Base-by-base conservation (phyloP, 257 asterid genomes). In the Jasminum sambac region DNA sequence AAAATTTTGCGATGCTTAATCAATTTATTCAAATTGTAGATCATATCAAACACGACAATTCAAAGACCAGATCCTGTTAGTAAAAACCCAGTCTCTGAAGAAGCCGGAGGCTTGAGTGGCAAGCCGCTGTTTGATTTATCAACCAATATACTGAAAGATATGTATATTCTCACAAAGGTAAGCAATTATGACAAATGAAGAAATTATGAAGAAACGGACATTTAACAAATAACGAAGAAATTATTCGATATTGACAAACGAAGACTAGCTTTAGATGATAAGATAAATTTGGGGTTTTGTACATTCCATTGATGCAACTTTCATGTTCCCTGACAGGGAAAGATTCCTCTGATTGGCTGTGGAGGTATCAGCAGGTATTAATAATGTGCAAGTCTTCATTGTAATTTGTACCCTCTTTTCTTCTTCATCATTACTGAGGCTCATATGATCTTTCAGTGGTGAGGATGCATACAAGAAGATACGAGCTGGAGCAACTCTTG, bases 61-160 rank as follows among this genome's bases (percentile, higher is more conserved):
- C 91, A 88, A 82, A 88, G 99, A 78, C 98, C 97, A 1, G 88
- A 88, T 66, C 21, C 91, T 68, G 88, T 82, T 42, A 85, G 46
- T 60, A 65, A 72, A 40, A 82, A 83, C 68, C 97, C 96, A 2
- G 82, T 85, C 69, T 84, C 96, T 24, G 75, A 81, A 74, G 99
- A 95, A 84, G 57, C 92, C 1, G 98, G 99, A 72, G 99, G 99
- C 77, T 85, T 95, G 88, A 95, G 99, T 75, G 98, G 99, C 78
- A 82, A 80, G 74, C 98, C 98, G 12, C 89, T 95, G 63, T 95
- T 83, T 66, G 65, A 67, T 64, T 63, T 82, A 67, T 95, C 99
- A 42, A 89, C 96, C 42, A 74, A 78, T 80, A 82, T 88, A 41
- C 90, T 95, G 84, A 87, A 92, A 76, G 95, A 91, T 69, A 91